A percentile compares a stretch with the other conserved stretches of the same genome.
Evolutionary conservation across 2,329 filamentous ascomycete genomes (phyloP).

Genomic region (Paraconiothyrium brasiliense): DNA sequence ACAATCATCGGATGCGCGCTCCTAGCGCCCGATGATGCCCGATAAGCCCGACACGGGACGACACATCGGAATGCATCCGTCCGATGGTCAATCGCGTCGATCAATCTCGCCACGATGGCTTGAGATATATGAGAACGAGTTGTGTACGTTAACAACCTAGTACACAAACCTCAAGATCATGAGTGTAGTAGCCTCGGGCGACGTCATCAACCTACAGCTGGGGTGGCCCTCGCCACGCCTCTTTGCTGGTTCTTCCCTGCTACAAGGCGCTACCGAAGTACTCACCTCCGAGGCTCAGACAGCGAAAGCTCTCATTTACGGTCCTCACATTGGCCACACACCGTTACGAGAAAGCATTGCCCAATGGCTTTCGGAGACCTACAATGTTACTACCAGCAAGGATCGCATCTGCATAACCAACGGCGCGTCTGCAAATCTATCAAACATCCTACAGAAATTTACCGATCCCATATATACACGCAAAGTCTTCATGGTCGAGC

Average conservation of each 20-base stretch:
- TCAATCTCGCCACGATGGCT: background rate
- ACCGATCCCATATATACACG: slow-evolving; percentile 80
- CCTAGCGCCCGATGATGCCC: background rate
- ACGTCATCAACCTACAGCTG: slow-evolving; percentile 72
- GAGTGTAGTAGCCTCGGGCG: background rate
- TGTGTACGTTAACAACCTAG: background rate
- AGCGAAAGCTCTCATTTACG: slow-evolving; percentile 74
- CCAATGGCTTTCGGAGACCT: slow-evolving; percentile 73
- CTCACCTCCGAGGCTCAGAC: slow-evolving; percentile 67
- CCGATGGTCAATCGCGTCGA: background rate
- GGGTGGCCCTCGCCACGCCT: slow-evolving; percentile 72
- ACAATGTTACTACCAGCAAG: slow-evolving; percentile 58
- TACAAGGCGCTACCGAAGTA: slow-evolving; percentile 64
- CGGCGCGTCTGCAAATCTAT: slow-evolving; percentile 84
- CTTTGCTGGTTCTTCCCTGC: slow-evolving; percentile 69
- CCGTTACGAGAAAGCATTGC: slow-evolving; percentile 71
- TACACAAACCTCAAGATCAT: background rate
- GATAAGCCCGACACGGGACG: background rate
- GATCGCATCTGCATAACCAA: slow-evolving; percentile 82
- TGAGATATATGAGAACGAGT: background rate
- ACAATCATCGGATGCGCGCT: background rate
- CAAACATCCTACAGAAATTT: slow-evolving; percentile 79
- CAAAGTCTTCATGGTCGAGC: slow-evolving; percentile 81
- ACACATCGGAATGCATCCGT: background rate
- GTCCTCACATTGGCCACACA: slow-evolving; percentile 54